phyloP scores from a whole-genome alignment of 768 basidiomycete species.

The Brasilioporus rufonigricans region DNA sequence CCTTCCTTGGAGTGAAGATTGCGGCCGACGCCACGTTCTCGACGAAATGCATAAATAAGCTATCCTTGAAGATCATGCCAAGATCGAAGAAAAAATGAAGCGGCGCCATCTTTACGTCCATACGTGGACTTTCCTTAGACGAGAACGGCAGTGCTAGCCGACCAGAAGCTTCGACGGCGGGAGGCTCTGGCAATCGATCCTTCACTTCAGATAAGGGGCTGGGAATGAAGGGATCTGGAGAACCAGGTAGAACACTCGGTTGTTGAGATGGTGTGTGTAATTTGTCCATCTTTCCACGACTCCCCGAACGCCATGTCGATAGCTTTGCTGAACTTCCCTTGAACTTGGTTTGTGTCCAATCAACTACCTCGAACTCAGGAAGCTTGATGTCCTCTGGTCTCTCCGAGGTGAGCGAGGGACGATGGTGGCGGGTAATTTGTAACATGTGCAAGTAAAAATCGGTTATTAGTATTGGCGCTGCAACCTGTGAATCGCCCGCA shows the following conservation, averaged over 20 bases:
- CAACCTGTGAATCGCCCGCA: constrained; percentile 25
- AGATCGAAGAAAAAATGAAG: constrained; percentile 80
- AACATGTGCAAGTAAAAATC: constrained; percentile 66
- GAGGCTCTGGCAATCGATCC: constrained; percentile 8
- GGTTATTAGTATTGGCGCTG: constrained; percentile 70
- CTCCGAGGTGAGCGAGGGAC: constrained; percentile 35
- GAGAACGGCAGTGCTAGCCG: not conserved
- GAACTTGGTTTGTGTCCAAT: constrained; percentile 57
- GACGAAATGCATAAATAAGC: constrained; percentile 46
- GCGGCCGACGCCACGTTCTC: constrained; percentile 37
- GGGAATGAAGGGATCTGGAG: constrained; percentile 16
- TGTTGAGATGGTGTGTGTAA: constrained; percentile 18
- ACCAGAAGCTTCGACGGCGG: constrained; percentile 22
- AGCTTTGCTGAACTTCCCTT: constrained; percentile 47
- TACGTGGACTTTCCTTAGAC: not conserved
- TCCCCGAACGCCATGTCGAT: constrained; percentile 60
- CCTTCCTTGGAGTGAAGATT: constrained; percentile 11
- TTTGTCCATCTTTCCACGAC: constrained; percentile 22
- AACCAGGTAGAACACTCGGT: constrained; percentile 14
- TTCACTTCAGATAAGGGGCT: constrained; percentile 17
- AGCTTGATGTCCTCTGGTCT: constrained; percentile 31
- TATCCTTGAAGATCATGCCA: constrained; percentile 38
- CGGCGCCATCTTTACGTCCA: constrained; percentile 48
- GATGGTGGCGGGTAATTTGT: constrained; percentile 45
- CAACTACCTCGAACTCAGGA: constrained; percentile 55